phyloP scores from a whole-genome alignment of 1,284 basidiomycete genomes.

The Phellinidium pouzarii region DNA sequence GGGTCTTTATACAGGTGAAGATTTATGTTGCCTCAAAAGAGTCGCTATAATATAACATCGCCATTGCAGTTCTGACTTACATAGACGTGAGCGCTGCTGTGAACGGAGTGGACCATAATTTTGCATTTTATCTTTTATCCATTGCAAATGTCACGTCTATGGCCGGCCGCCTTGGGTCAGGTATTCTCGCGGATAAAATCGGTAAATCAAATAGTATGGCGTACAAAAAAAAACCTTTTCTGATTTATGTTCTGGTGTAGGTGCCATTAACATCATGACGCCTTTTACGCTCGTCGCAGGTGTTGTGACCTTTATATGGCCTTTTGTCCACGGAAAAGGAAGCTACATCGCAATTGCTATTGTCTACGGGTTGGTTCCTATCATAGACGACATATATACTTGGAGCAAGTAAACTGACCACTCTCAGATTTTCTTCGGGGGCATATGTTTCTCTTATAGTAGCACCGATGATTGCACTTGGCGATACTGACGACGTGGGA shows the following conservation, averaged over 20 bases:
- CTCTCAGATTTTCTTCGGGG: slow-evolving; percentile 21
- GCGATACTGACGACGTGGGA: slow-evolving; percentile 26
- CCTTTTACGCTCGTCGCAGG: slow-evolving; percentile 27
- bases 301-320: slow-evolving; percentile 28
- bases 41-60: not conserved
- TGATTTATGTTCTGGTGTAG: not conserved
- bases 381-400: not conserved
- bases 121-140: slow-evolving; percentile 45
- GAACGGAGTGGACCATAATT: slow-evolving; percentile 35
- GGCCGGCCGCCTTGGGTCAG: slow-evolving; percentile 35
- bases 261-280: slow-evolving; percentile 26
- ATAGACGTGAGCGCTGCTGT: slow-evolving; percentile 38
- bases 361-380: slow-evolving; percentile 23
- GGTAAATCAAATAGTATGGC: slow-evolving; percentile 25
- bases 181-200: slow-evolving; percentile 34
- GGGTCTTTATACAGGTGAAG: slow-evolving; percentile 26
- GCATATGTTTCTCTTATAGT: slow-evolving; percentile 24
- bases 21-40: not conserved
- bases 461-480: slow-evolving; percentile 25
- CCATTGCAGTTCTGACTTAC: slow-evolving; percentile 37
- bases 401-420: not conserved
- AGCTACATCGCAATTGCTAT: slow-evolving; percentile 24
- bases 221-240: not conserved
- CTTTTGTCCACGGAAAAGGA: slow-evolving; percentile 23
- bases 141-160: slow-evolving; percentile 42